Evolutionary conservation across 139 green algal genomes (phyloP), one percentile per base, ranked within the genome.

Genomic region (Mychonastes homosphaera): DNA sequence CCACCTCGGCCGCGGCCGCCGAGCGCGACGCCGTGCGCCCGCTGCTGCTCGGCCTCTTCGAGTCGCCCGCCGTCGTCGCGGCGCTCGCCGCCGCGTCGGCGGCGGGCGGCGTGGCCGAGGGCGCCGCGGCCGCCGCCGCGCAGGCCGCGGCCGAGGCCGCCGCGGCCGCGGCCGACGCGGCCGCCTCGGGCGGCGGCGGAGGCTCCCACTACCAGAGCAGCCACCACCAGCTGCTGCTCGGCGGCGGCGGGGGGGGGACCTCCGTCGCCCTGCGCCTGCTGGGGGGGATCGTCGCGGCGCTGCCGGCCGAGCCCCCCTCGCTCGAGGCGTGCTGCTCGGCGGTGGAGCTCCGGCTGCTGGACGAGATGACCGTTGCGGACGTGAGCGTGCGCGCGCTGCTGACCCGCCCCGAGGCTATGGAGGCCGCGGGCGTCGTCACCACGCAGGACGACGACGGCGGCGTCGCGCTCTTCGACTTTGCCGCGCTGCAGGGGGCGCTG

Each of bases 371-470:
- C 8, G 47, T 72, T 24, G 59, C 53, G 36, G 69, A 69, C 48
- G 34, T 76, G 26, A 72, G 63, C 58, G 48, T 71, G 4, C 44
- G 54, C 45, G 67, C 46, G 29, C 58, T 76, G 52, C 58, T 76
- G 30, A 62, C 55, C 26, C 64, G 66, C 50, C 55, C 56, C 6
- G 29, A 5, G 34, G 55, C 36, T 27, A 53, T 59, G 54, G 54
- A 62, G 26, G 29, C 36, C n/a, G 35, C 18, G 4, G 62, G 53
- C 23, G 34, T 65, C 13, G 58, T 65, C 1, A 58, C 58, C 7
- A n/a, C n/a, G n/a, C n/a, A n/a, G n/a, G 27, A 52, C 26, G 58
- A 65, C 24, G 47, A 57, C 35, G 33, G 48, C 33, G 58, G 58
- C 15, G 47, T 58, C 18, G 32, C 58, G 28, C 35, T 65, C 30